Conservation (phyloP, 2,329 filamentous ascomycete species). For the Trichoderma sp. region DNA sequence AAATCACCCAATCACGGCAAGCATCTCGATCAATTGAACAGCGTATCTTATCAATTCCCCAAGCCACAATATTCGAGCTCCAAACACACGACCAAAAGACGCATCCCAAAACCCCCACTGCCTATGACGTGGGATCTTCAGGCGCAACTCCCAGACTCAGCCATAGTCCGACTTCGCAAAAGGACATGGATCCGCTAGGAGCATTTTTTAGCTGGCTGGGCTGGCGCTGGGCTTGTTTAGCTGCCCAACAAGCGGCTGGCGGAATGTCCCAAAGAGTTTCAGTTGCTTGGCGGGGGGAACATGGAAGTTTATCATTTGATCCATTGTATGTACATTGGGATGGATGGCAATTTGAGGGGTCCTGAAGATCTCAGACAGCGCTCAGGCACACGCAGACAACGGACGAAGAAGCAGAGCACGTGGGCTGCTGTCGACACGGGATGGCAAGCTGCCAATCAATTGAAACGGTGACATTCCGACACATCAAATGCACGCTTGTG, state of each 20-base stretch:
- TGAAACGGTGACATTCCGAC: background rate
- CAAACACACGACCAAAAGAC: background rate
- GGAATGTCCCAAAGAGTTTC: background rate
- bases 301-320: background rate
- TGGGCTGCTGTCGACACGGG: background rate
- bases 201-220: background rate
- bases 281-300: background rate
- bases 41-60: background rate
- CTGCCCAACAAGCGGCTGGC: conserved; percentile 6
- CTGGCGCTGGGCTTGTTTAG: background rate
- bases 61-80: background rate
- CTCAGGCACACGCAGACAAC: background rate
- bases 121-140: conserved; percentile 18
- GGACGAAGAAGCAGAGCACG: background rate
- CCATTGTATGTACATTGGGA: background rate
- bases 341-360: background rate
- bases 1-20: background rate
- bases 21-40: background rate
- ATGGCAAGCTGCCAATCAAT: background rate
- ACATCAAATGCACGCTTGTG: background rate
- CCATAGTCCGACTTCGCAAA: background rate
- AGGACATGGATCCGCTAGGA: conserved; percentile 5
- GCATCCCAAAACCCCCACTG: background rate
- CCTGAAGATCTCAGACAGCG: background rate
- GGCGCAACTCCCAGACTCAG: background rate